Conservation (phyloP, 176 grass and related monocot species). For the Musa itinerans region DNA sequence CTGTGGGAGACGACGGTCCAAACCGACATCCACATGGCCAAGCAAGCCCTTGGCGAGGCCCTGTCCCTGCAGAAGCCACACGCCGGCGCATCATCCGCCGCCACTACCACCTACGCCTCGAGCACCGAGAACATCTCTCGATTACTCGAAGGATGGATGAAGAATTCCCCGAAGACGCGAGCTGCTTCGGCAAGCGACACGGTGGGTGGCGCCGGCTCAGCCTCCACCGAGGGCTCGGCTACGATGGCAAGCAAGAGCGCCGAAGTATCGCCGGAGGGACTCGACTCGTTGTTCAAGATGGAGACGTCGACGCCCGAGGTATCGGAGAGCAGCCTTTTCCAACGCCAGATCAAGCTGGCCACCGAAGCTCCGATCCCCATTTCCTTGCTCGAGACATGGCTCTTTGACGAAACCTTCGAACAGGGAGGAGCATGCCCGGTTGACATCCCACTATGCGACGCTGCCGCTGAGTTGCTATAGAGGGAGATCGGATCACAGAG, state of each 20-base stretch:
- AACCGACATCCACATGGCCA: conserved; percentile 88
- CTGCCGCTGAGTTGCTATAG: too few species aligned
- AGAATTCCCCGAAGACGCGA: conserved; percentile 2
- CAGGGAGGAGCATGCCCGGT: background rate
- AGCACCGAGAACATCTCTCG: conserved; percentile 86
- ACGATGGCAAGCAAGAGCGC: background rate
- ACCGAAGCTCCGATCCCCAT: background rate
- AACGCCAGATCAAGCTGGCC: too few species aligned
- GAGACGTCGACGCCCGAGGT: conserved; percentile 27
- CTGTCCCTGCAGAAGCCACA: conserved; percentile 41
- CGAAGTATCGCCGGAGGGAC: background rate
- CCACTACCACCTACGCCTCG: conserved; percentile 56
- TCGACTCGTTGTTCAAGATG: conserved; percentile 2
- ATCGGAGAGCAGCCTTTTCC: conserved; percentile 1
- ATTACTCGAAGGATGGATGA: conserved; percentile 76
- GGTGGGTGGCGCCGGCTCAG: conserved; percentile 28
- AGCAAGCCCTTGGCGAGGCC: conserved; percentile 73
- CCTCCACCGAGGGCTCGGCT: conserved; percentile 15
- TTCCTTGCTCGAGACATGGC: background rate
- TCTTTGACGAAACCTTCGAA: background rate
- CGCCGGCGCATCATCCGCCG: background rate
- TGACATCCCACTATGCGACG: background rate
- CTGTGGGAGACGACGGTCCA: conserved; percentile 86
- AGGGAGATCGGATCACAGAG: background rate
- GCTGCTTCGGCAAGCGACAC: conserved; percentile 29